Evolutionary conservation across 1,139 yeast genomes (phyloP).

Genomic region (Eremothecium coryli): DNA sequence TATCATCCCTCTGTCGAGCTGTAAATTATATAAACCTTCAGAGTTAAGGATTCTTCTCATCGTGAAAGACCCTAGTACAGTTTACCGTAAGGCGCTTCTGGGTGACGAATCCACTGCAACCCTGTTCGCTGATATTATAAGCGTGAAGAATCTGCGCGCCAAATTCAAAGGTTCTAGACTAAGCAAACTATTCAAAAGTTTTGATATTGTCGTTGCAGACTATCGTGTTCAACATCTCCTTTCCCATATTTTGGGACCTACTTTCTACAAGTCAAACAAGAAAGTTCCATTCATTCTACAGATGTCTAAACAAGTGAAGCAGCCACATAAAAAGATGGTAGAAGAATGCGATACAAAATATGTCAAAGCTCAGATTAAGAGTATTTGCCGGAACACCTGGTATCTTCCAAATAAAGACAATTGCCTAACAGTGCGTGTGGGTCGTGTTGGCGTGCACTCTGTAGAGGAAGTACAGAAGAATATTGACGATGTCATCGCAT

Average conservation of each 20-base stretch:
- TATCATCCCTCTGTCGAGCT: constrained; percentile 51
- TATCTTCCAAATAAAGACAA: constrained; percentile 52
- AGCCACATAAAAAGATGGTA: constrained; percentile 22
- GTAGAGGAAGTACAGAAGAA: constrained; percentile 41
- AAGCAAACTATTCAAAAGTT: constrained; percentile 45
- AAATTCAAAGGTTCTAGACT: constrained; percentile 39
- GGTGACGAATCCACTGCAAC: constrained; percentile 51
- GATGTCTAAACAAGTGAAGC: constrained; percentile 46
- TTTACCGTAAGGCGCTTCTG: constrained; percentile 37
- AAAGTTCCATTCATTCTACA: constrained; percentile 59
- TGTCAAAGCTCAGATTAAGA: constrained; percentile 49
- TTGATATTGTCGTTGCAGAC: constrained; percentile 59
- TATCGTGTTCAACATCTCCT: constrained; percentile 51
- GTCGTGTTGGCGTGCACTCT: constrained; percentile 39
- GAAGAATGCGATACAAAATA: constrained; percentile 44
- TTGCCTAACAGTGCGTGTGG: constrained; percentile 38
- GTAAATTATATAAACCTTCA: constrained; percentile 38
- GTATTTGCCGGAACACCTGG: constrained; percentile 51
- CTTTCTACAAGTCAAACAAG: constrained; percentile 48
- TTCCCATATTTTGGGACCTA: constrained; percentile 47
- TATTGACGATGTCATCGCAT: constrained; percentile 45
- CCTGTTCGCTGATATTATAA: constrained; percentile 45
- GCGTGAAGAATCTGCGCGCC: constrained; percentile 47
- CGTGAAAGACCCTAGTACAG: constrained; percentile 59
- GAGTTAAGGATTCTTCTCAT: constrained; percentile 47